phyloP scores from a whole-genome alignment of 176 grass and related monocot species.

The Zea luxurians region DNA sequence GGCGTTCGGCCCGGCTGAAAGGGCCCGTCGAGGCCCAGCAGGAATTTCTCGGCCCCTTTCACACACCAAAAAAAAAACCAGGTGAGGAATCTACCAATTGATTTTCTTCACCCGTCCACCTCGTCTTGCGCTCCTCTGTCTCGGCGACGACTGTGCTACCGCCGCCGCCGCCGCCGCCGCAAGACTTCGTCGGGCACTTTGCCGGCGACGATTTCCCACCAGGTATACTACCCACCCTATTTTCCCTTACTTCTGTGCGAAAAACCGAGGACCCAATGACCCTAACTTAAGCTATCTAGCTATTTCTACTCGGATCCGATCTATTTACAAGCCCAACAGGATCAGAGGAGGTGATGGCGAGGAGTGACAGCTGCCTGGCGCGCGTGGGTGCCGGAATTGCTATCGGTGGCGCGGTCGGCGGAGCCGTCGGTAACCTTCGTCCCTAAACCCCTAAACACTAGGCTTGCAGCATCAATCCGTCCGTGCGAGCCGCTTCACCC shows the following conservation, averaged over 20 bases:
- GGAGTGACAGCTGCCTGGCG: slow-evolving; percentile 66
- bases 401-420: slow-evolving; percentile 71
- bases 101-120: background rate
- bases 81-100: background rate
- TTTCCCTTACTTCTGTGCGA: background rate
- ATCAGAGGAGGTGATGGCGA: slow-evolving; percentile 47
- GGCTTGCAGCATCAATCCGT: background rate
- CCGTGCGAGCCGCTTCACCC: background rate
- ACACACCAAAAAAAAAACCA: background rate
- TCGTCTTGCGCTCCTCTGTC: background rate
- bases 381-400: slow-evolving; percentile 65
- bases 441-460: slow-evolving; percentile 58
- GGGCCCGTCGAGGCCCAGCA: background rate
- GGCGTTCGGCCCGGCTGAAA: background rate
- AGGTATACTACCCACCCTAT: background rate
- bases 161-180: background rate
- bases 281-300: background rate
- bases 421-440: slow-evolving; percentile 68
- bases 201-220: background rate
- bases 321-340: background rate
- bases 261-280: background rate
- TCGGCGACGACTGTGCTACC: background rate
- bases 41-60: background rate
- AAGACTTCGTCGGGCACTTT: background rate
- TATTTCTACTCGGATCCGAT: background rate